Percentiles rank a stretch among this genome's conserved stretches.
Conservation (phyloP, 805 yeast species). For the Suhomyces sp. region DNA sequence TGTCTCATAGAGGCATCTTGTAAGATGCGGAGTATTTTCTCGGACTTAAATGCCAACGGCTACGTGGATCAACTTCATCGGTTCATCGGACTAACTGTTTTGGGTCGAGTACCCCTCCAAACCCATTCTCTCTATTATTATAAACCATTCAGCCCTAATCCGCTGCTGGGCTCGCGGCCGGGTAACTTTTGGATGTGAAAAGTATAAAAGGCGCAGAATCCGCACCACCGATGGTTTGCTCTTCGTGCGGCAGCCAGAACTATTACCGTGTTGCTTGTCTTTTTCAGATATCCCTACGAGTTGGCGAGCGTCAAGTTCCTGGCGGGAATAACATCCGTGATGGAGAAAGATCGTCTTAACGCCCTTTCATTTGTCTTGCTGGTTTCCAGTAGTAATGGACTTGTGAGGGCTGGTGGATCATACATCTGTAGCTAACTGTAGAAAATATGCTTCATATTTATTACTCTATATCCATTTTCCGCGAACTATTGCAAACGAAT, state of each 20-base stretch:
- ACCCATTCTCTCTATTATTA: neutral
- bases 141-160: neutral
- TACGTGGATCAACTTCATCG: neutral
- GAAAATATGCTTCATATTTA: neutral
- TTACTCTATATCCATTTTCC: constrained; percentile 36
- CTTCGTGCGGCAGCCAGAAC: constrained; percentile 52
- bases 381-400: constrained; percentile 12
- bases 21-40: neutral
- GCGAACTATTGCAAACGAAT: constrained; percentile 60
- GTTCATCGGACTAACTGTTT: neutral
- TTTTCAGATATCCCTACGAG: constrained; percentile 44
- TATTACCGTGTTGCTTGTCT: constrained; percentile 52
- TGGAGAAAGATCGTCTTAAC: constrained; percentile 39
- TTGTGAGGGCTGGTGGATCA: constrained; percentile 50
- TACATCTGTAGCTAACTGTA: constrained; percentile 18
- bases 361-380: constrained; percentile 35
- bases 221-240: neutral
- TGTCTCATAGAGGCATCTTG: neutral
- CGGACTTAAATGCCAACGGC: neutral
- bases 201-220: constrained; percentile 1
- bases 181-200: constrained; percentile 6
- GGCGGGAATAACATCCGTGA: constrained; percentile 45
- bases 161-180: constrained; percentile 4
- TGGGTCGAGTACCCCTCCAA: neutral
- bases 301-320: constrained; percentile 50